Base-by-base conservation (phyloP, 139 green algal species). In the Tetradesmus lagerheimii region DNA sequence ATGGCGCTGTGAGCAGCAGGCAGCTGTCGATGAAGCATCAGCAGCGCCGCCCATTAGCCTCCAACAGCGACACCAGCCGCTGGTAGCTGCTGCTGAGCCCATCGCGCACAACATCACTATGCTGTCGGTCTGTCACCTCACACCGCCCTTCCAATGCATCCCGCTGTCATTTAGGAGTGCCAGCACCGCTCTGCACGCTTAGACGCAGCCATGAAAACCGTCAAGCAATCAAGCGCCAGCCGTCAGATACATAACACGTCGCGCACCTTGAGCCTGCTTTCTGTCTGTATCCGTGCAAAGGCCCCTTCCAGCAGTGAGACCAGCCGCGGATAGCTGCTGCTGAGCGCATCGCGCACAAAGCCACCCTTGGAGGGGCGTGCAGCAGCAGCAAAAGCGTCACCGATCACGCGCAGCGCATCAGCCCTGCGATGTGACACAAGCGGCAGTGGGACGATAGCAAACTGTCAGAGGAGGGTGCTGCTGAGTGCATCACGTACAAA, bases 401-500 rank as follows among this genome's bases (percentile, higher is more conserved):
- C n/a, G 64, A 96, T 83, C n/a, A 90, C 86, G 4, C 75, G 80
- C 15, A 94, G 86, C 35, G 91, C 78, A 8, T 92, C 86, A 0
- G 79, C 71, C 94, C 93, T 97, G 91, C 47, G 43, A 9, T 9
- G 9, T 15, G 43, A 50, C 43, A 50, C 5, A 5, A 50, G 43
- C 43, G 9, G 9, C 9, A n/a, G n/a, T n/a, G n/a, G n/a, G n/a
- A n/a, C n/a, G n/a, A n/a, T n/a, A n/a, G n/a, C n/a, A n/a, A n/a
- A n/a, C n/a, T n/a, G n/a, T n/a, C n/a, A n/a, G n/a, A n/a, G n/a
- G n/a, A n/a, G n/a, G n/a, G n/a, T 78, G 11, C 85, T 50, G 0
- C 95, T 90, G 1, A 99, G 95, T 25, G 93, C 93, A 71, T 98
- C 96, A 4, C 95, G 80, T 80, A 98, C 94, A 88, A 94, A 92